phyloP scores from a whole-genome alignment of 2,329 filamentous ascomycete genomes.

The Metarhizium brunneum region DNA sequence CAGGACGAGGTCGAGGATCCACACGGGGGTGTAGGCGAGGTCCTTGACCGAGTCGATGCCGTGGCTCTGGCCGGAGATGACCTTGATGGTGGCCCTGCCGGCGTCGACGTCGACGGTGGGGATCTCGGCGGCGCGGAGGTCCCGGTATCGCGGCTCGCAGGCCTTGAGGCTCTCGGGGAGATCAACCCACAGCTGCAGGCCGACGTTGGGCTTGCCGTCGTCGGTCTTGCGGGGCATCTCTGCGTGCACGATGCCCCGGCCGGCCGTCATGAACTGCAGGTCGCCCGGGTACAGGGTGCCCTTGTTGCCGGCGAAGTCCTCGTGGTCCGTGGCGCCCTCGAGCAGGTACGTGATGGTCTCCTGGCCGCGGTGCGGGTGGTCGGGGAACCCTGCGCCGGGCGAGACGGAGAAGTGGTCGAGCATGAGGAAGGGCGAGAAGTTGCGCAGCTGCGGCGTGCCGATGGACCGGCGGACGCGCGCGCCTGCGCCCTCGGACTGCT shows the following conservation, averaged over 20 bases:
- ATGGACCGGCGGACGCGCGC: conserved; percentile 81
- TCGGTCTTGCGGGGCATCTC: conserved; percentile 82
- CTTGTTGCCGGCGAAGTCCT: conserved; percentile 80
- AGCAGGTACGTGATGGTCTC: conserved; percentile 86
- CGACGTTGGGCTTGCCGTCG: conserved; percentile 70
- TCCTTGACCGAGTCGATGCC: conserved; percentile 83
- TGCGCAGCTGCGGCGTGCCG: conserved; percentile 71
- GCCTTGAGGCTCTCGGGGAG: conserved; percentile 71
- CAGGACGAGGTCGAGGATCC: conserved; percentile 79
- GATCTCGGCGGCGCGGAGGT: conserved; percentile 71
- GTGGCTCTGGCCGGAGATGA: conserved; percentile 79
- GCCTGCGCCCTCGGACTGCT: conserved; percentile 82
- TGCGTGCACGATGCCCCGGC: conserved; percentile 83
- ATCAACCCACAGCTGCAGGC: conserved; percentile 94
- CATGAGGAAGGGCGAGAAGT: conserved; percentile 92
- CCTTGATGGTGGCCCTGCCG: conserved; percentile 70
- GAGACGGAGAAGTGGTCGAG: conserved; percentile 83
- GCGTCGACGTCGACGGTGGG: conserved; percentile 63
- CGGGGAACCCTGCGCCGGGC: conserved; percentile 36
- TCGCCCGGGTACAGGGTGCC: conserved; percentile 84
- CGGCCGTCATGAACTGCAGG: conserved; percentile 96
- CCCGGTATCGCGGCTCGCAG: conserved; percentile 88
- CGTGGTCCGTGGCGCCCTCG: conserved; percentile 78
- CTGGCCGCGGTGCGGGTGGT: conserved; percentile 61
- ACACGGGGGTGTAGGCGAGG: conserved; percentile 93